These are phyloP conservation scores for Calonectria montana DNA, from an alignment of 2,329 filamentous ascomycete species.

Conservation along the genomic window DNA sequence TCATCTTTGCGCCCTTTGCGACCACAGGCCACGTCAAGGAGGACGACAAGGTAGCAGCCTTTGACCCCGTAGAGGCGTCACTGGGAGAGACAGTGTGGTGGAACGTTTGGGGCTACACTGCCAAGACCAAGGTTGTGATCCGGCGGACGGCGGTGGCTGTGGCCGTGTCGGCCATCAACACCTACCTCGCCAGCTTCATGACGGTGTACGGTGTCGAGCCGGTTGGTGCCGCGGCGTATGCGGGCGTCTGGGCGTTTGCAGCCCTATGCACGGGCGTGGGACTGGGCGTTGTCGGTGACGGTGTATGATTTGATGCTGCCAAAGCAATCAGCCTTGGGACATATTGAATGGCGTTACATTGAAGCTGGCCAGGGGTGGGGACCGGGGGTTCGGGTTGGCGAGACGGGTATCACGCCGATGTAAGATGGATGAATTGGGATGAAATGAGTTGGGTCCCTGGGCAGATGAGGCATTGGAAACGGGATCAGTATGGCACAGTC, in stretches of 20 bases:
- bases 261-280: constrained; percentile 68
- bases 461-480: constrained; percentile 11
- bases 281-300: constrained; percentile 60
- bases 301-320: constrained; percentile 45
- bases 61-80: constrained; percentile 73
- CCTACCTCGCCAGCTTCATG: constrained; percentile 72
- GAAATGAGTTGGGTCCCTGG: constrained; percentile 13
- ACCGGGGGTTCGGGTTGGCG: constrained; percentile 1
- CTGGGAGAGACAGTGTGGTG: constrained; percentile 77
- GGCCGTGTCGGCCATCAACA: constrained; percentile 67
- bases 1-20: constrained; percentile 80
- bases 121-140: constrained; percentile 72
- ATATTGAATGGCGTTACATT: constrained; percentile 11
- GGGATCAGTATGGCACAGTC: background rate
- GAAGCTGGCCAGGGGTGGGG: constrained; percentile 19
- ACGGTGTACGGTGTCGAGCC: constrained; percentile 78
- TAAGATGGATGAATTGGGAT: constrained; percentile 28
- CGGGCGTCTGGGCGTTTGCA: constrained; percentile 78
- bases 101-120: constrained; percentile 78
- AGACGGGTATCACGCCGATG: constrained; percentile 6
- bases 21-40: constrained; percentile 61
- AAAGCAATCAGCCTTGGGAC: constrained; percentile 29
- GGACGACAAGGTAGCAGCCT: constrained; percentile 62
- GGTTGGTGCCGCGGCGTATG: constrained; percentile 78
- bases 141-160: constrained; percentile 71